A percentile compares a stretch with the other conserved stretches of the same genome.
Evolutionary conservation across 2,329 filamentous ascomycete species (phyloP).

Genomic region (Exophiala alcalophila): DNA sequence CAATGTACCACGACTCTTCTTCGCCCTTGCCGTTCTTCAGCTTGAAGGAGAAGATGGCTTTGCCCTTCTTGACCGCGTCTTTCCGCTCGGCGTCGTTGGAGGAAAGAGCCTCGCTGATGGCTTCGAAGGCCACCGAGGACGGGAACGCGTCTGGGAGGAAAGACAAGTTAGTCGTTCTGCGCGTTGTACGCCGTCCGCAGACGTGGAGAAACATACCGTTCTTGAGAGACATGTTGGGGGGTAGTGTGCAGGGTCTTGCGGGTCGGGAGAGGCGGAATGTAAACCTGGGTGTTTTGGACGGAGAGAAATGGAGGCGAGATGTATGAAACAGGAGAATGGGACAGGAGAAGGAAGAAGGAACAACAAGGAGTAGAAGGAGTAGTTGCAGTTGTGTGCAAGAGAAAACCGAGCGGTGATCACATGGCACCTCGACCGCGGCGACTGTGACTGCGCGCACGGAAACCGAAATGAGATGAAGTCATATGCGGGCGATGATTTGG

Average conservation of each 20-base stretch:
- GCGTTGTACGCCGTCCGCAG: too few species aligned
- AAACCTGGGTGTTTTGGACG: background rate
- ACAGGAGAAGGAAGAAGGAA: background rate
- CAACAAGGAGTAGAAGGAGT: background rate
- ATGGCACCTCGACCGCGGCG: constrained; percentile 10
- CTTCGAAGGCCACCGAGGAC: constrained; percentile 85
- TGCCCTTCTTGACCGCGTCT: constrained; percentile 83
- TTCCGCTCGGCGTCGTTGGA: constrained; percentile 70
- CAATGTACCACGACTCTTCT: constrained; percentile 86
- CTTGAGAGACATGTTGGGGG: constrained; percentile 65
- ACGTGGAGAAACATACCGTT: constrained; percentile 54
- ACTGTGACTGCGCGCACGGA: constrained; percentile 4
- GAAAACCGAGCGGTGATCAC: constrained; percentile 12
- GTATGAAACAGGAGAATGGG: background rate
- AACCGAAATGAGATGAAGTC: constrained; percentile 23
- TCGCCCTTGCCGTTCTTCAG: constrained; percentile 83
- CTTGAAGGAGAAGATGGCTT: constrained; percentile 84
- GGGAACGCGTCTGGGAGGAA: constrained; percentile 63
- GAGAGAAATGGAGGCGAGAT: background rate
- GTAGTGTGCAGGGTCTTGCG: too few species aligned
- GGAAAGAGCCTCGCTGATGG: constrained; percentile 70
- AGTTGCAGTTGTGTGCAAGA: constrained; percentile 2
- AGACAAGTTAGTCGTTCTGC: constrained; percentile 1
- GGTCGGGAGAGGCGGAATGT: too few species aligned
- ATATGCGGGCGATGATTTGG: too few species aligned